Base-by-base conservation (phyloP, 257 asterid genomes). In the Plectranthus barbatus region DNA sequence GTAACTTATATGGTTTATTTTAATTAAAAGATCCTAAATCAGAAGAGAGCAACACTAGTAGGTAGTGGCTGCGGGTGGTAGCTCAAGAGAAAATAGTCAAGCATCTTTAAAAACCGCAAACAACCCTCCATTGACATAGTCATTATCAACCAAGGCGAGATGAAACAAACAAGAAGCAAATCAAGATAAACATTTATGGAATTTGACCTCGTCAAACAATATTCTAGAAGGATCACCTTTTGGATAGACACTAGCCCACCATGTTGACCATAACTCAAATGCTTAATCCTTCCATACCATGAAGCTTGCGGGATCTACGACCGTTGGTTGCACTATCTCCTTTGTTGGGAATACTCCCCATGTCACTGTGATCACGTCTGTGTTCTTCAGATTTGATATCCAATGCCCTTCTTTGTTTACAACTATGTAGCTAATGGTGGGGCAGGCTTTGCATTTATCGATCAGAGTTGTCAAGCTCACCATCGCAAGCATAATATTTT, bases 311-410 rank as follows among this genome's bases (percentile, higher is more conserved):
- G 95, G 86, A 78, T 91, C 96, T 9, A 86, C 98, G n/a, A 88
- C 80, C 5, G 95, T 91, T 12, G 98, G 96, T 48, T 91, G 98
- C 31, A 84, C 63, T 7, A 91, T 81, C 86, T 91, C 98, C 81
- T 86, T 88, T 12, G 80, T 88, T 19, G 96, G 95, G 80, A 91
- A 91, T 57, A 86, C 96, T 69, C 96, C 98, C 96, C 98, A 91
- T 13, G 98, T 91, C 64, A 88, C 96, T 0, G 98, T 96, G 69
- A 86, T 91, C 62, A 84, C 83, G 14, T 78, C 85, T 0, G 80
- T 74, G 42, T 72, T 69, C 37, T 68, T 66, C 62, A 66, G 56
- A 33, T 88, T 91, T 9, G 96, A 86, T 31, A 81, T 67, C 90
- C 79, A 81, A 57, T 13, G 68, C 62, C 96, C 96, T 9, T 74